Evolutionary conservation across 1,284 basidiomycete species (phyloP).

Genomic region (Austroboletus novae-zelandiae): DNA sequence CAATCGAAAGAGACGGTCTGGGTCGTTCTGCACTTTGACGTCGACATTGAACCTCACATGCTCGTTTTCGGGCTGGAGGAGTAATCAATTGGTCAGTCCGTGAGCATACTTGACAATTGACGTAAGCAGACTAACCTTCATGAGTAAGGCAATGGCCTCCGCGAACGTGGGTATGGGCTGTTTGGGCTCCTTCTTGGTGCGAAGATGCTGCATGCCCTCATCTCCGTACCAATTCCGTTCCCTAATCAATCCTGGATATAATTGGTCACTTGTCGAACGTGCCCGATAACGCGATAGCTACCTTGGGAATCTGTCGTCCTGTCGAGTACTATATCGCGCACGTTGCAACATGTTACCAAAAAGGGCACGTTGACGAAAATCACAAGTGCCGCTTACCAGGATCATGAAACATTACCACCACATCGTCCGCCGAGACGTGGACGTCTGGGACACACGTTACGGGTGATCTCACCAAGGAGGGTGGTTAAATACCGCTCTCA

Average conservation of each 20-base stretch:
- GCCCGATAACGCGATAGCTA: conserved; percentile 24
- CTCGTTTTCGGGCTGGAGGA: conserved; percentile 70
- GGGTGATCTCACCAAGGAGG: conserved; percentile 34
- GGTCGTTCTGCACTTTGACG: conserved; percentile 93
- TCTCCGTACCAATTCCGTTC: conserved; percentile 71
- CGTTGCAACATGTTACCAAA: conserved; percentile 19
- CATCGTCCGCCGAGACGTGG: conserved; percentile 88
- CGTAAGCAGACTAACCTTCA: conserved; percentile 52
- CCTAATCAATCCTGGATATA: conserved; percentile 56
- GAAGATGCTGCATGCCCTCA: conserved; percentile 79
- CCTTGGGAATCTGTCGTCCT: conserved; percentile 71
- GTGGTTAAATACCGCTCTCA: conserved; percentile 77
- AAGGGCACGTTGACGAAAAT: conserved; percentile 20
- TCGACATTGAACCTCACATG: conserved; percentile 91
- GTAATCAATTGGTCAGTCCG: conserved; percentile 1
- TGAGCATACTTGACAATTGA: conserved; percentile 4
- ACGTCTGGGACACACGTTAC: conserved; percentile 79
- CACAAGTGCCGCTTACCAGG: conserved; percentile 55
- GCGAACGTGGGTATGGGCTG: conserved; percentile 88
- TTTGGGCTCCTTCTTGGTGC: conserved; percentile 78
- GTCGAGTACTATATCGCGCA: conserved; percentile 48
- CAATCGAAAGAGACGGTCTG: conserved; percentile 80
- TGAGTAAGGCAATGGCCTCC: conserved; percentile 79
- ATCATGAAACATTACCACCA: conserved; percentile 96
- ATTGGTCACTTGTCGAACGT: conserved; percentile 25